A percentile compares a stretch with the other conserved stretches of the same genome.
Evolutionary conservation across 768 basidiomycete species (phyloP).

Genomic region (Dioszegia aurantiaca): DNA sequence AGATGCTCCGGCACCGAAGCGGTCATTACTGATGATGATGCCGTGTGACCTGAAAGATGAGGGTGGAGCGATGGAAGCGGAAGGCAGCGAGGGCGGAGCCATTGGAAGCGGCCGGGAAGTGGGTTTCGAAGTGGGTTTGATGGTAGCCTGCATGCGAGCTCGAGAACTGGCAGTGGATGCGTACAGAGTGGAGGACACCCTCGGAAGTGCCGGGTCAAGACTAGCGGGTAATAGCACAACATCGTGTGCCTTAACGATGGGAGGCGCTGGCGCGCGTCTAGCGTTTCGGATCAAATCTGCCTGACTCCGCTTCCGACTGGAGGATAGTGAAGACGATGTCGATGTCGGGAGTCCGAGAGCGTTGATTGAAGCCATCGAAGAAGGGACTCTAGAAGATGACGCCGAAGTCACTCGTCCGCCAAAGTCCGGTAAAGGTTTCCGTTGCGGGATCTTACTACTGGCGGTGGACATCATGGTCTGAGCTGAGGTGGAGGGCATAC

Average conservation of each 20-base stretch:
- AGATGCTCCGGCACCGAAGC: constrained; percentile 22
- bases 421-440: constrained; percentile 7
- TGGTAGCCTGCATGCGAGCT: constrained; percentile 46
- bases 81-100: constrained; percentile 3
- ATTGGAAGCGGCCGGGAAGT: constrained; percentile 17
- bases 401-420: background rate
- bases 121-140: constrained; percentile 23
- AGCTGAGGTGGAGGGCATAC: constrained; percentile 30
- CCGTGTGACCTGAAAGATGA: background rate
- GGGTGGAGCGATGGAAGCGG: constrained; percentile 16
- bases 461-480: constrained; percentile 18
- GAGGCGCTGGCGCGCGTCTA: constrained; percentile 35
- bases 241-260: constrained; percentile 3
- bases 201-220: constrained; percentile 6
- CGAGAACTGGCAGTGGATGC: constrained; percentile 38
- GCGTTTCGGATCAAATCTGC: constrained; percentile 38
- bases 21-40: constrained; percentile 14
- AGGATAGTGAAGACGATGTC: constrained; percentile 7
- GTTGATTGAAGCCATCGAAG: background rate
- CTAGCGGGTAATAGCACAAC: background rate
- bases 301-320: constrained; percentile 31
- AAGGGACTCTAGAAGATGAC: background rate
- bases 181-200: constrained; percentile 37
- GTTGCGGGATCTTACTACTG: constrained; percentile 6
- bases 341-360: constrained; percentile 14